Evolutionary conservation across 2,329 filamentous ascomycete genomes (phyloP).

Genomic region (Clathrospora elynae): DNA sequence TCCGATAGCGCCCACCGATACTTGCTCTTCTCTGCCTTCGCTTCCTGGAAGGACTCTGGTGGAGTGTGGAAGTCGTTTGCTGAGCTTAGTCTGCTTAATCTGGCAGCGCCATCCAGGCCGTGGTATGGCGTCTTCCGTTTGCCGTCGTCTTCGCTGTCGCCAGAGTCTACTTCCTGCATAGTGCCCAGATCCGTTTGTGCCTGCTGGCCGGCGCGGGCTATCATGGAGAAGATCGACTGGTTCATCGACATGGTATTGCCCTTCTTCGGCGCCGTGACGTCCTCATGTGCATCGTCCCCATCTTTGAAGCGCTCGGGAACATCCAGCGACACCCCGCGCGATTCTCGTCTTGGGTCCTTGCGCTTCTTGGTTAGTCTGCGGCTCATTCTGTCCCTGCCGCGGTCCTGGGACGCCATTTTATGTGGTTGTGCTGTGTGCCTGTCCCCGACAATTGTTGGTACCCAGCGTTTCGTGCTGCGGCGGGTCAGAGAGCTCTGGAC

Average conservation of each 20-base stretch:
- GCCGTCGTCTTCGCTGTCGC: slow-evolving; percentile 69
- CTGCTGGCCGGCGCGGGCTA: slow-evolving; percentile 82
- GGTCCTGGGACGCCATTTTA: slow-evolving; percentile 45
- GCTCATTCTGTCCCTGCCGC: slow-evolving; percentile 31
- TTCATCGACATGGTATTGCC: slow-evolving; percentile 72
- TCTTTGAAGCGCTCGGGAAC: slow-evolving; percentile 64
- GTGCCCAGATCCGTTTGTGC: slow-evolving; percentile 81
- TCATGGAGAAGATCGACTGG: slow-evolving; percentile 91
- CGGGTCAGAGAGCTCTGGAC: slow-evolving; percentile 22
- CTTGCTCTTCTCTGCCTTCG: slow-evolving; percentile 34
- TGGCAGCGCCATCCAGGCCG: slow-evolving; percentile 42
- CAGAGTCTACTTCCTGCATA: slow-evolving; percentile 73
- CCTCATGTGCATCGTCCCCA: slow-evolving; percentile 64
- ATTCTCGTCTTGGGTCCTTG: slow-evolving; percentile 35
- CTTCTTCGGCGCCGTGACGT: slow-evolving; percentile 61
- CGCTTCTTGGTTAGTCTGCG: slow-evolving; percentile 45
- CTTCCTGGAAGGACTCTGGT: slow-evolving; percentile 21
- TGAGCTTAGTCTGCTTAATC: slow-evolving; percentile 44
- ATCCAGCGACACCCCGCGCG: slow-evolving; percentile 52
- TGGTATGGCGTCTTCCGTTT: slow-evolving; percentile 31
- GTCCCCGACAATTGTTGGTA: slow-evolving; percentile 9
- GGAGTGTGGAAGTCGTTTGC: slow-evolving; percentile 37
- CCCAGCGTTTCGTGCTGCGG: slow-evolving; percentile 20
- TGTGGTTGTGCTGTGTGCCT: slow-evolving; percentile 16
- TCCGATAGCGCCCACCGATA: slow-evolving; percentile 68